These are phyloP conservation scores for Alternaria sp. DNA, from an alignment of 2,329 filamentous ascomycete genomes.

Conservation along the genomic window DNA sequence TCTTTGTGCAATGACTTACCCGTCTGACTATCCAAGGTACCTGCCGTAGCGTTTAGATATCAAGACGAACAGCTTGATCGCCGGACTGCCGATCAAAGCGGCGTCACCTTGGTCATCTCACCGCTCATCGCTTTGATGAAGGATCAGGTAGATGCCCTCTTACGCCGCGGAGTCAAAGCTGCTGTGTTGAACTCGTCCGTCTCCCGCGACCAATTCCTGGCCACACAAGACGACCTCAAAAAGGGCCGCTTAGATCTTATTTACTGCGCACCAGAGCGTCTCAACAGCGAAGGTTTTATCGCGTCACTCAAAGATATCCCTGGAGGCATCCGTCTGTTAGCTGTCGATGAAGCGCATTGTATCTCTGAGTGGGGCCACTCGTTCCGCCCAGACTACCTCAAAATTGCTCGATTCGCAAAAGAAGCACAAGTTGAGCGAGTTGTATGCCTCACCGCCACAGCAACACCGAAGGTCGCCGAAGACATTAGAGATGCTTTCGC, in stretches of 20 bases:
- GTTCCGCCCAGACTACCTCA: slow-evolving; percentile 90
- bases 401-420: slow-evolving; percentile 73
- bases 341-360: slow-evolving; percentile 96
- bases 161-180: slow-evolving; percentile 74
- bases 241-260: slow-evolving; percentile 77
- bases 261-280: slow-evolving; percentile 95
- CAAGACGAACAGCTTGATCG: slow-evolving; percentile 44
- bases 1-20: background rate
- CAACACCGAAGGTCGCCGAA: slow-evolving; percentile 77
- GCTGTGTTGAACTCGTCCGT: slow-evolving; percentile 75
- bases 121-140: slow-evolving; percentile 94
- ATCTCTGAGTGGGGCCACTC: slow-evolving; percentile 98
- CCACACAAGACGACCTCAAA: slow-evolving; percentile 68
- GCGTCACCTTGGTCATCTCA: slow-evolving; percentile 90
- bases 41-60: slow-evolving; percentile 55
- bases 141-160: slow-evolving; percentile 88
- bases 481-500: slow-evolving; percentile 89
- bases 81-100: slow-evolving; percentile 68
- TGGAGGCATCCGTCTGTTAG: slow-evolving; percentile 76
- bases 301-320: slow-evolving; percentile 72
- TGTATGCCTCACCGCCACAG: slow-evolving; percentile 83
- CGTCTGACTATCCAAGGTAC: slow-evolving; percentile 33
- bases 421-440: slow-evolving; percentile 86
- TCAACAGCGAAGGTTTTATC: slow-evolving; percentile 76
- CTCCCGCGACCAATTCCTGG: slow-evolving; percentile 64